These are phyloP conservation scores for Arctium minus DNA, from an alignment of 129 eudicot species.

Conservation along the genomic window DNA sequence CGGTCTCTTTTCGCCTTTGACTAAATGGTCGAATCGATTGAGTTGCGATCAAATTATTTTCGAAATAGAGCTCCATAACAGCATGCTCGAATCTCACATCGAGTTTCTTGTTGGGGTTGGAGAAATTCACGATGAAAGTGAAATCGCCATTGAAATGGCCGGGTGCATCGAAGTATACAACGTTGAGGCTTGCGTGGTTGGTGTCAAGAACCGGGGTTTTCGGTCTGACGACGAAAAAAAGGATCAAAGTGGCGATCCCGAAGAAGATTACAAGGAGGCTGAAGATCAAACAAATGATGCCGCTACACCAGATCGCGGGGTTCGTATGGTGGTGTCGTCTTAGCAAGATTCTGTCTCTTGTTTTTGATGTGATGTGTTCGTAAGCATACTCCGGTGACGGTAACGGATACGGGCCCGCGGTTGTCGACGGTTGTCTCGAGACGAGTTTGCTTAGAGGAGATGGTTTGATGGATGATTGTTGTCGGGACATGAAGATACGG, in stretches of 20 bases:
- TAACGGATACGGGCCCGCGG: neutral
- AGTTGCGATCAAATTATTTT: slow-evolving; percentile 41
- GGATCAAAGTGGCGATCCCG: slow-evolving; percentile 54
- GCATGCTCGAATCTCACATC: slow-evolving; percentile 55
- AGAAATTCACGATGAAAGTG: slow-evolving; percentile 64
- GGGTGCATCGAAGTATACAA: slow-evolving; percentile 62
- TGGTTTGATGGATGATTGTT: slow-evolving; percentile 17
- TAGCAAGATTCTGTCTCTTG: slow-evolving; percentile 35
- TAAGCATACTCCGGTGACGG: neutral
- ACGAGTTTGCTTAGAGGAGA: slow-evolving; percentile 18
- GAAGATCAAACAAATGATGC: slow-evolving; percentile 62
- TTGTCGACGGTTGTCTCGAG: slow-evolving; percentile 10
- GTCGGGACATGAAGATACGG: slow-evolving; percentile 10
- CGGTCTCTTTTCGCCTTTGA: slow-evolving; percentile 48
- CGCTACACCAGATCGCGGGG: slow-evolving; percentile 71
- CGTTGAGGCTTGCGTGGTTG: slow-evolving; percentile 59
- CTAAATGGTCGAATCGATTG: slow-evolving; percentile 61
- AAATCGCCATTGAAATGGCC: slow-evolving; percentile 60
- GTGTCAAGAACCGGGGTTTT: slow-evolving; percentile 62
- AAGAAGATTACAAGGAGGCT: slow-evolving; percentile 58
- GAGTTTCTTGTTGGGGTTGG: slow-evolving; percentile 82
- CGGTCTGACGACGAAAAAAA: slow-evolving; percentile 61
- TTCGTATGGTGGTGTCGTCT: slow-evolving; percentile 53
- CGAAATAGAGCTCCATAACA: slow-evolving; percentile 43
- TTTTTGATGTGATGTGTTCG: slow-evolving; percentile 24